Evolutionary conservation across 768 basidiomycete genomes (phyloP).

Genomic region (Psilocybe sp.): DNA sequence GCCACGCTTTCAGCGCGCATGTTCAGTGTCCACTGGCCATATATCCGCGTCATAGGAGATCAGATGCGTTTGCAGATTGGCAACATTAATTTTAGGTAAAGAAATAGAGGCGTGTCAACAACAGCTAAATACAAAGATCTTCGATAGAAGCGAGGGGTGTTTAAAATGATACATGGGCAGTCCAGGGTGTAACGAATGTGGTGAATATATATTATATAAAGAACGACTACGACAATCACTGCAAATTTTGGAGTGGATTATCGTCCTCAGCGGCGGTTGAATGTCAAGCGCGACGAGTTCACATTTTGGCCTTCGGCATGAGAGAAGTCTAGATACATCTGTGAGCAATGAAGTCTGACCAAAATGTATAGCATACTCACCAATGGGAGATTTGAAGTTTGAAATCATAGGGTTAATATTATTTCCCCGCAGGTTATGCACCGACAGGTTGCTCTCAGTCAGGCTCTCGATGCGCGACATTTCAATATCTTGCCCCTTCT

Average conservation of each 20-base stretch:
- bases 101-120: background rate
- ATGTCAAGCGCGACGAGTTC: conserved; percentile 27
- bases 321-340: conserved; percentile 20
- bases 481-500: conserved; percentile 34
- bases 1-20: no score
- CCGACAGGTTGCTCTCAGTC: conserved; percentile 42
- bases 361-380: conserved; percentile 31
- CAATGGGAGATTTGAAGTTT: conserved; percentile 69
- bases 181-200: background rate
- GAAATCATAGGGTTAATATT: conserved; percentile 53
- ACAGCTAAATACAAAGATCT: background rate
- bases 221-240: no score
- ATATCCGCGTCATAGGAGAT: background rate
- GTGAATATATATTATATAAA: no score
- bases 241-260: no score
- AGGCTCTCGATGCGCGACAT: conserved; percentile 31
- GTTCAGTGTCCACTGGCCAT: no score
- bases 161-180: conserved; percentile 1
- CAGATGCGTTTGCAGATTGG: background rate
- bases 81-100: background rate
- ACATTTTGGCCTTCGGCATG: conserved; percentile 11
- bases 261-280: conserved; percentile 23
- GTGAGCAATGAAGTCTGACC: conserved; percentile 15
- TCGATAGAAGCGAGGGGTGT: background rate
- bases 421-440: conserved; percentile 34